phyloP scores from a whole-genome alignment of 805 yeast species.

The Clavispora santaluciae region DNA sequence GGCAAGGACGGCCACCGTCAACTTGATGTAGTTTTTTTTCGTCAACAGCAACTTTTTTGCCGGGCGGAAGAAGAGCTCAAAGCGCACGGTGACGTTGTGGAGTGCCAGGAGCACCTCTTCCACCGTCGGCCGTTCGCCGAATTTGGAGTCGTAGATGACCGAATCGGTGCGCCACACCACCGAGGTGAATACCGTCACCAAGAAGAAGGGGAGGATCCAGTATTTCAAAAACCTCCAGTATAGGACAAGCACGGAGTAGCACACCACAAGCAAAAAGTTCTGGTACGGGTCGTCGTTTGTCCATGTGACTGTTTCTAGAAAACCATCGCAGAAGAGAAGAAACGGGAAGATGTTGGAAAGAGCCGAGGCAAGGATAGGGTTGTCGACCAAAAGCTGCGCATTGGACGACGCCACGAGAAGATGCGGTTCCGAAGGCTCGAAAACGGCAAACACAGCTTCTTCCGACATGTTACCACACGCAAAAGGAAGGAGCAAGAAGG shows the following conservation, averaged over 20 bases:
- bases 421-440: slow-evolving; percentile 36
- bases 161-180: slow-evolving; percentile 43
- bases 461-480: slow-evolving; percentile 12
- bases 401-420: slow-evolving; percentile 26
- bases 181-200: slow-evolving; percentile 34
- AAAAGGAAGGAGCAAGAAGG: neutral
- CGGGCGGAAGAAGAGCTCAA: slow-evolving; percentile 38
- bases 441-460: slow-evolving; percentile 19
- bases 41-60: slow-evolving; percentile 25
- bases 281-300: slow-evolving; percentile 47
- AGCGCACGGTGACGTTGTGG: slow-evolving; percentile 41
- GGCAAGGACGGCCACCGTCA: slow-evolving; percentile 26
- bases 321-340: slow-evolving; percentile 39
- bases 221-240: slow-evolving; percentile 37
- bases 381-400: slow-evolving; percentile 32
- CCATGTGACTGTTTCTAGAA: slow-evolving; percentile 49
- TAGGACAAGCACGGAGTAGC: slow-evolving; percentile 34
- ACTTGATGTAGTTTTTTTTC: slow-evolving; percentile 22
- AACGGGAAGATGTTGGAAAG: slow-evolving; percentile 46
- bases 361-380: slow-evolving; percentile 44
- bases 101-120: slow-evolving; percentile 48
- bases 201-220: slow-evolving; percentile 35
- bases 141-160: slow-evolving; percentile 36
- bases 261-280: slow-evolving; percentile 39
- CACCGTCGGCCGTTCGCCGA: slow-evolving; percentile 45